phyloP scores from a whole-genome alignment of 495 filamentous ascomycete genomes.

The Poronia punctata region DNA sequence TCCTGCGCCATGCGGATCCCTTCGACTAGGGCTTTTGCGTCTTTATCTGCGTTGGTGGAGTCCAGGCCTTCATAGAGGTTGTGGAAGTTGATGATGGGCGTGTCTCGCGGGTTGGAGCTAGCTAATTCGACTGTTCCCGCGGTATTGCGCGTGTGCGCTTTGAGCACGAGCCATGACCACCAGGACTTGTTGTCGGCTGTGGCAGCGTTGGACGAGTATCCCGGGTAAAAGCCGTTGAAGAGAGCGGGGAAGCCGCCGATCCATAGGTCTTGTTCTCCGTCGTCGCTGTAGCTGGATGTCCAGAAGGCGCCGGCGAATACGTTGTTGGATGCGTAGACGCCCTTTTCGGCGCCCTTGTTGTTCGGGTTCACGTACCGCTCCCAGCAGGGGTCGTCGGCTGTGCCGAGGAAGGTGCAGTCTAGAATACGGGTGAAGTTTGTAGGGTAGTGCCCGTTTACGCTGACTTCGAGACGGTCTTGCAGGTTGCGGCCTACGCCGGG shows the following conservation, averaged over 20 bases:
- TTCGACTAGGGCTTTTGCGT: conserved; percentile 36
- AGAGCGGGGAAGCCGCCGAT: conserved; percentile 47
- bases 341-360: conserved; percentile 28
- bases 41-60: conserved; percentile 14
- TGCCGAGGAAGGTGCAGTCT: conserved; percentile 41
- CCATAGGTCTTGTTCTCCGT: conserved; percentile 42
- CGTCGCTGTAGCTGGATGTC: conserved; percentile 31
- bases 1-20: conserved; percentile 32
- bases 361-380: conserved; percentile 13
- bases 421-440: conserved; percentile 33
- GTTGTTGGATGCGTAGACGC: conserved; percentile 44
- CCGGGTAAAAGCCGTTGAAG: conserved; percentile 47
- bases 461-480: conserved; percentile 56
- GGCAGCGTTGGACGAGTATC: conserved; percentile 25
- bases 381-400: conserved; percentile 45
- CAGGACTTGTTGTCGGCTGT: conserved; percentile 24
- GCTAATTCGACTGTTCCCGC: conserved; percentile 45
- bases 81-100: conserved; percentile 48
- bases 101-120: conserved; percentile 46
- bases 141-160: conserved; percentile 45
- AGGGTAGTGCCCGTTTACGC: conserved; percentile 38
- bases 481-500: conserved; percentile 61
- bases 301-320: conserved; percentile 40
- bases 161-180: conserved; percentile 46
- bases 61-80: conserved; percentile 39